Percentiles rank a stretch among this genome's conserved stretches.
Evolutionary conservation across 164 flowering plant species (phyloP).

Genomic region (Echeveria elegans): DNA sequence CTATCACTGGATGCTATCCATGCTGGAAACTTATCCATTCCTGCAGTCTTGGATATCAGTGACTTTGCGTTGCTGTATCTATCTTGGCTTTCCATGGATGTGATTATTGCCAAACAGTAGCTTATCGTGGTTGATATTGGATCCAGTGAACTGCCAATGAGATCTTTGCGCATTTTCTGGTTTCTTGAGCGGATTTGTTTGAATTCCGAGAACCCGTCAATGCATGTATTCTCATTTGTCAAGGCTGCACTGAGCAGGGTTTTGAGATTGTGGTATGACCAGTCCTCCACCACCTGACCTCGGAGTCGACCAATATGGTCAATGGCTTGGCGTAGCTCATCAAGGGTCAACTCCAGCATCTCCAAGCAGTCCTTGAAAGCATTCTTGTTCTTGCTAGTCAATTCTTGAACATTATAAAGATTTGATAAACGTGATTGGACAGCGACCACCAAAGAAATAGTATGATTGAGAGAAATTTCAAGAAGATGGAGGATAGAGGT

Average conservation of each 20-base stretch:
- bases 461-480: constrained; percentile 17
- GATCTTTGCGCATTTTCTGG: constrained; percentile 15
- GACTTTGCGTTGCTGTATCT: background rate
- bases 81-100: constrained; percentile 16
- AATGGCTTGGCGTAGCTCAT: constrained; percentile 26
- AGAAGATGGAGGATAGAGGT: constrained; percentile 20
- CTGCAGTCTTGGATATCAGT: background rate
- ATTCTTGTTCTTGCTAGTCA: constrained; percentile 22
- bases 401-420: constrained; percentile 14
- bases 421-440: constrained; percentile 6
- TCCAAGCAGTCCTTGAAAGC: constrained; percentile 36
- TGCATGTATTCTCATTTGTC: constrained; percentile 45
- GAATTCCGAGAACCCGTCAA: constrained; percentile 34
- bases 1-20: constrained; percentile 20
- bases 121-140: constrained; percentile 36
- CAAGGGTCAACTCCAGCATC: constrained; percentile 32
- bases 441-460: constrained; percentile 9
- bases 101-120: constrained; percentile 30
- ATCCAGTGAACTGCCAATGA: constrained; percentile 18
- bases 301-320: constrained; percentile 13
- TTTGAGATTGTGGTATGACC: constrained; percentile 23
- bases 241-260: constrained; percentile 45
- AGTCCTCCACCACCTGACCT: background rate
- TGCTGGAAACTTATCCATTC: constrained; percentile 11
- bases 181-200: constrained; percentile 16